phyloP scores from a whole-genome alignment of 2,329 filamentous ascomycete genomes.

The Claviceps monticola region DNA sequence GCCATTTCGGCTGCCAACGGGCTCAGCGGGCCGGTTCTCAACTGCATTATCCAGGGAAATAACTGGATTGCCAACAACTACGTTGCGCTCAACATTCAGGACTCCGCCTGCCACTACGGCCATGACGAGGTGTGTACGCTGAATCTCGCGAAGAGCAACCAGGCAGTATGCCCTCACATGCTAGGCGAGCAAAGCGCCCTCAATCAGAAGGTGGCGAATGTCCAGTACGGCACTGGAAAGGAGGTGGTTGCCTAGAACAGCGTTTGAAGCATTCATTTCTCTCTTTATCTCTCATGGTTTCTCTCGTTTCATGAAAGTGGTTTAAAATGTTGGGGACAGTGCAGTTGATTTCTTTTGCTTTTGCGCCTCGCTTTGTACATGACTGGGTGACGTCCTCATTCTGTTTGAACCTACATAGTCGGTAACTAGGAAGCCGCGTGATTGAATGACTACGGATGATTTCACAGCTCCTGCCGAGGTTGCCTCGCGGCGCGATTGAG shows the following conservation, averaged over 20 bases:
- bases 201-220: conserved; percentile 32
- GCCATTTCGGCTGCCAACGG: conserved; percentile 42
- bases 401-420: not conserved
- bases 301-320: not conserved
- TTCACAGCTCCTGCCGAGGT: not conserved
- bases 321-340: not conserved
- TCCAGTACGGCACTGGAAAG: conserved; percentile 36
- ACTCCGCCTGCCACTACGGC: conserved; percentile 35
- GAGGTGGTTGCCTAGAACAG: conserved; percentile 10
- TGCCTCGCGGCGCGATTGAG: not conserved
- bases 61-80: conserved; percentile 41
- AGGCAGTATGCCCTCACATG: conserved; percentile 33
- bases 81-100: conserved; percentile 38
- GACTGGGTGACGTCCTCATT: not conserved
- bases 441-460: not conserved
- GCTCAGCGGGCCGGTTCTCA: conserved; percentile 35
- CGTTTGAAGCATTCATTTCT: not conserved
- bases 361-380: not conserved
- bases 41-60: conserved; percentile 20
- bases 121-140: conserved; percentile 36
- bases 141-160: conserved; percentile 34
- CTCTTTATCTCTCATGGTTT: not conserved
- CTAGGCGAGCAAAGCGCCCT: conserved; percentile 20
- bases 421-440: not conserved
- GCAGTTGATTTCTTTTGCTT: not conserved